Evolutionary conservation across 768 basidiomycete genomes (phyloP), one percentile per base, ranked within the genome.

Genomic region (Boletus sp.): DNA sequence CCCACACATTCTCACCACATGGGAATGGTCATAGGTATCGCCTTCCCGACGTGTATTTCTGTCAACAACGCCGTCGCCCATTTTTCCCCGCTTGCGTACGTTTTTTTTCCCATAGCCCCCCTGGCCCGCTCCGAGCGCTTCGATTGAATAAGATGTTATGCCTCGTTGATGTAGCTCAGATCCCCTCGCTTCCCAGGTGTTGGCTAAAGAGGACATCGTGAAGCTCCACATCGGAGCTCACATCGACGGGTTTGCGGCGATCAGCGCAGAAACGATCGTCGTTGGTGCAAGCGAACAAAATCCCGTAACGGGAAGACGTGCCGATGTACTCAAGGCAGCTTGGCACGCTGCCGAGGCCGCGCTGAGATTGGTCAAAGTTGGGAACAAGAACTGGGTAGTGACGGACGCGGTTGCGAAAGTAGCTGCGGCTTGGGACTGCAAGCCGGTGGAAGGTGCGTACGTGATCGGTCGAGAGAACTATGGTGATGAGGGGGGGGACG

Each of bases 201-300:
- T 95, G 60, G 83, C 82, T 27, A 88, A 93, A 59, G 84, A 85
- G 56, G 97, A 99, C 70, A 85, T 99, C 54, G 96, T 98, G 61
- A 98, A 98, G 76, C 75, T 99, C 59, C 92, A 95, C 72, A 79
- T 98, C 56, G 97, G 97, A 43, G 94, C 95, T 19, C 97, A 99
- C 68, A 93, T 99, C 72, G 96, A 98, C 70, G 97, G 97, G 53
- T 98, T 90, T 72, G 94, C 95, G 19, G 85, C 93, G 50, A 85
- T 97, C 71, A 84, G 83, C 67, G 97, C 93, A 33, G 97, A 99
- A 73, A 98, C 96, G 49, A 72, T 98, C 64, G 83, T 97, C 55
- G 83, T 98, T 32, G 91, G 93, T 38, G 87, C 92, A 35, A 84
- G 83, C 51, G 74, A 79, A 23, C 75, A 82, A 51, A 77, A 79